Base-by-base conservation (phyloP, 2,329 filamentous ascomycete genomes). In the Aspergillus novofumigatus region DNA sequence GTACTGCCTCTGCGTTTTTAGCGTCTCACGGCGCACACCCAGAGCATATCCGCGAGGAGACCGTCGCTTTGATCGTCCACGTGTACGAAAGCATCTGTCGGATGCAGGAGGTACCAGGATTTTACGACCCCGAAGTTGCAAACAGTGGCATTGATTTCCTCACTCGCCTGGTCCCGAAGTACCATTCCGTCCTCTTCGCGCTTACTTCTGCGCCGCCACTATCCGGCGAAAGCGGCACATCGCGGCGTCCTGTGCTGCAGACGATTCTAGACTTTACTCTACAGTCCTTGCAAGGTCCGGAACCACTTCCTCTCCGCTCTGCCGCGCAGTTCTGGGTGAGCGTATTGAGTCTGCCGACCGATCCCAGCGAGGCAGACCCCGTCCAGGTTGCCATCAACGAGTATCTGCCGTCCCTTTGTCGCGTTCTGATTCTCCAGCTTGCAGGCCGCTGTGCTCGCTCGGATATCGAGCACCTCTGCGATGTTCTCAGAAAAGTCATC, bases 141-240 rank as follows among this genome's bases (percentile, higher is more conserved):
- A 75, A 78, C 56, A 76, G 75, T 44, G 74, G 75, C 4, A 76
- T 79, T 53, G 77, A 78, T 47, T 79, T 79, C 59, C 67, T 78
- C 8, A 69, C 71, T 20, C 70, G 75, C 35, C 65, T 77, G 8
- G 64, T 79, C 6, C 72, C 73, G 11, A 78, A 77, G 60, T 78
- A 77, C 57, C 67, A 73, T 49, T 54, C 64, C 1, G 63, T 71
- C 21, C 68, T 79, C 26, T 77, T 78, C 57, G 62, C 67, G 8
- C 63, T 76, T 32, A 68, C 67, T 14, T 63, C 64, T 17, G 55
- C 62, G 7, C 67, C 68, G 4, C 59, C 60, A 44, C 60, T 53
- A 26, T 50, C 55, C 44, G 51, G 50, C 21, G 55, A 55, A 25
- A 35, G 41, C 17, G 28, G 50, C 9, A 54, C 21, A 3, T 54